A percentile compares a stretch with the other conserved stretches of the same genome.
Evolutionary conservation across 345 rosid genomes (phyloP).

Genomic region (Populus deltoides): DNA sequence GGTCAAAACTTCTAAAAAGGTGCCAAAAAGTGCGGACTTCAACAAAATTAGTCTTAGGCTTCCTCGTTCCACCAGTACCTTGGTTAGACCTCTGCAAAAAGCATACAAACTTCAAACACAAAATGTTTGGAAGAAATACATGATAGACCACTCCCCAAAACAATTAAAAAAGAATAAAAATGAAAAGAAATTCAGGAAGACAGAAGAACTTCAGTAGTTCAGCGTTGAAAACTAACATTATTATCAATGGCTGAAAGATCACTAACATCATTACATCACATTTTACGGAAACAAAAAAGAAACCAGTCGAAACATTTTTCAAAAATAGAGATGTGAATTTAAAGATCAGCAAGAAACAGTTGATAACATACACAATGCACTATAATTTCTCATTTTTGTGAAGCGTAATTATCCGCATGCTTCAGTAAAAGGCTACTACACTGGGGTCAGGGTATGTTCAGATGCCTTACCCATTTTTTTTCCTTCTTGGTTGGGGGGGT

Average conservation of each 20-base stretch:
- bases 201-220: not conserved
- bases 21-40: conserved; percentile 97
- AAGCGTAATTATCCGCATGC: not conserved
- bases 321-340: not conserved
- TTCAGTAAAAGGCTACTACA: not conserved
- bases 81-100: conserved; percentile 55
- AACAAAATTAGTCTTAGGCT: conserved; percentile 96
- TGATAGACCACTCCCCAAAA: not conserved
- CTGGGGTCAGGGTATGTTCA: not conserved
- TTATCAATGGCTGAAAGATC: not conserved
- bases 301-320: not conserved
- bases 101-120: not conserved
- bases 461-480: not conserved
- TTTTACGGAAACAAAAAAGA: not conserved
- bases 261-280: not conserved
- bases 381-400: not conserved
- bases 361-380: not conserved
- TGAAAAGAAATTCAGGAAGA: not conserved
- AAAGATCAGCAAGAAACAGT: not conserved
- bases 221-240: not conserved
- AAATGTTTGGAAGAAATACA: not conserved
- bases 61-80: conserved; percentile 44
- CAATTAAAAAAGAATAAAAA: not conserved
- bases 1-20: conserved; percentile 88
- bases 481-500: not conserved